These are phyloP conservation scores for Sporobolomyces pararoseus DNA, from an alignment of 768 basidiomycete genomes.

Conservation along the genomic window DNA sequence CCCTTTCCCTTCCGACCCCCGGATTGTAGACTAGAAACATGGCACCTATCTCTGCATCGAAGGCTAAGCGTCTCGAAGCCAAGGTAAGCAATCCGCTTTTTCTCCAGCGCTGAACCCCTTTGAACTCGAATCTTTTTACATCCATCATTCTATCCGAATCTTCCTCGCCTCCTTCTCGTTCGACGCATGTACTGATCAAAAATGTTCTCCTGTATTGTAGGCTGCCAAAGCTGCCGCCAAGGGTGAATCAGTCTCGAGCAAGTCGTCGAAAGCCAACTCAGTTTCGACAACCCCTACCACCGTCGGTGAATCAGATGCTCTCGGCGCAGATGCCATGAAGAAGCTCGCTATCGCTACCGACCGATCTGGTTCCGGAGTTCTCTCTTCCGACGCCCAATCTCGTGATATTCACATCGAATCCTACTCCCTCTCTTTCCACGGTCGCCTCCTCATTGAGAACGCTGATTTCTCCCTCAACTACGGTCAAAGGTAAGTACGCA, in stretches of 20 bases:
- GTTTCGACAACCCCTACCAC: conserved; percentile 74
- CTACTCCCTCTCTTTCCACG: conserved; percentile 95
- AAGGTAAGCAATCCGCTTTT: conserved; percentile 55
- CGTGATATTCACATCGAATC: conserved; percentile 97
- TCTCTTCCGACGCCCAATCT: conserved; percentile 84
- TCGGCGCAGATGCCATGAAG: conserved; percentile 63
- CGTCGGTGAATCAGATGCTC: conserved; percentile 72
- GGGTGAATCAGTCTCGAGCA: conserved; percentile 51
- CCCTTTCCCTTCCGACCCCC: too few species aligned
- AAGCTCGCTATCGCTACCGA: conserved; percentile 86
- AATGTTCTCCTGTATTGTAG: conserved; percentile 54
- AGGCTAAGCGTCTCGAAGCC: conserved; percentile 88
- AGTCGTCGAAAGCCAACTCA: conserved; percentile 57
- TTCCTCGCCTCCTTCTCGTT: background rate
- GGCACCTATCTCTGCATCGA: conserved; percentile 47
- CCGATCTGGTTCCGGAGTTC: conserved; percentile 75
- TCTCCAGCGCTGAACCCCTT: background rate
- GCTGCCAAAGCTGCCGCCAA: conserved; percentile 57
- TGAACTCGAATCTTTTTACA: background rate
- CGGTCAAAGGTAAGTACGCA: conserved; percentile 61
- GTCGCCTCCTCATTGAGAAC: conserved; percentile 62
- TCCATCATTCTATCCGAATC: background rate
- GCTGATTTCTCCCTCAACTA: conserved; percentile 78
- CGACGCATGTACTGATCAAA: background rate
- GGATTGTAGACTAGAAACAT: conserved; percentile 10